phyloP scores from a whole-genome alignment of 169 alveolate genomes.

The Eimeria sp. region DNA sequence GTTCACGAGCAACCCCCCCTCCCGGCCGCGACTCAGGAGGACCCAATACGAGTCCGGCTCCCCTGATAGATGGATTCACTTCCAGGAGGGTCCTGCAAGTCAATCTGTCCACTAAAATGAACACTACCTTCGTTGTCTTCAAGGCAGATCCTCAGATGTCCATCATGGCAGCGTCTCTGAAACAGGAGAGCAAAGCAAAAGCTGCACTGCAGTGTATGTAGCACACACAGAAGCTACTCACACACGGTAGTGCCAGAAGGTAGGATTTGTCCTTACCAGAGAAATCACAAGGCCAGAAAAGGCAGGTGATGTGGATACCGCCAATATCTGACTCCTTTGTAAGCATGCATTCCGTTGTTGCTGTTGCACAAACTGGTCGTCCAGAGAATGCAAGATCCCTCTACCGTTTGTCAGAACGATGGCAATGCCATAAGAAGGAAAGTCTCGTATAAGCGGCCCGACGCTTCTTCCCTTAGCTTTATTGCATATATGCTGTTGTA shows the following conservation, averaged over 20 bases:
- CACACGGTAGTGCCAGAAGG: not conserved
- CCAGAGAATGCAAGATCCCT: slow-evolving; percentile 32
- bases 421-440: slow-evolving; percentile 37
- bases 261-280: not conserved
- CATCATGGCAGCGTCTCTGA: slow-evolving; percentile 17
- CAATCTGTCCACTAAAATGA: not conserved
- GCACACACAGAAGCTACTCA: not conserved
- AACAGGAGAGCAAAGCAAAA: not conserved
- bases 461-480: not conserved
- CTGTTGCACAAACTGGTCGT: not conserved
- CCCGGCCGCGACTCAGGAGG: not conserved
- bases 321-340: not conserved
- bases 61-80: not conserved
- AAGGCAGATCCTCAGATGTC: not conserved
- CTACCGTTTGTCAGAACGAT: slow-evolving; percentile 5
- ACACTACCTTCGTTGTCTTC: slow-evolving; percentile 13
- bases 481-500: not conserved
- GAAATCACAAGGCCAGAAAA: not conserved
- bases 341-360: not conserved
- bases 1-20: not conserved
- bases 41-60: not conserved
- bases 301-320: slow-evolving; percentile 17
- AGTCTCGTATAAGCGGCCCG: slow-evolving; percentile 12
- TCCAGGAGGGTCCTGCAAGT: not conserved
- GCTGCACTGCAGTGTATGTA: not conserved